Conservation (phyloP, 306 rosid genomes). For the Glycine latifolia region DNA sequence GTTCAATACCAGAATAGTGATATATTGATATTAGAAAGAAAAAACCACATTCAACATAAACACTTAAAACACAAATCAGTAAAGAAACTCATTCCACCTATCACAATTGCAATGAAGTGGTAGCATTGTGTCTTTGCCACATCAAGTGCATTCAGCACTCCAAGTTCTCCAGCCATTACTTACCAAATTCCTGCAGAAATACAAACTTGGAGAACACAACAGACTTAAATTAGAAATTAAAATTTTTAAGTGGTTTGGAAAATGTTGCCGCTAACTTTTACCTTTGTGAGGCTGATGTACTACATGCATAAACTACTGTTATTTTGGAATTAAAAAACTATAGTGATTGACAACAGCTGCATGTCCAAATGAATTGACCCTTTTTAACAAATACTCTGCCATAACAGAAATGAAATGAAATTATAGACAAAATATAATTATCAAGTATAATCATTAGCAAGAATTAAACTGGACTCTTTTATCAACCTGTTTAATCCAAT, state of each 20-base stretch:
- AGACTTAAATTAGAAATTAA: not conserved
- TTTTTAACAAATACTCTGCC: too few relatives aligned
- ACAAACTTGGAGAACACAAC: not conserved
- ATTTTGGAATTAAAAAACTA: not conserved
- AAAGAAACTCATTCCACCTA: slow-evolving; percentile 93
- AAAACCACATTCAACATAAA: too few relatives aligned
- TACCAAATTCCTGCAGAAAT: not conserved
- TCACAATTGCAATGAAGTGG: slow-evolving; percentile 76
- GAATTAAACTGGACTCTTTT: too few relatives aligned
- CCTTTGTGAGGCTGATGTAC: not conserved
- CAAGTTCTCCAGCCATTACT: slow-evolving; percentile 55
- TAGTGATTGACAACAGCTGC: too few relatives aligned
- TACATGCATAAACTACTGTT: not conserved
- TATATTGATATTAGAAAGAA: too few relatives aligned
- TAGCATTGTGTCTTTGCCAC: slow-evolving; percentile 53
- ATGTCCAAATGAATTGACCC: too few relatives aligned
- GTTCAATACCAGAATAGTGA: too few relatives aligned
- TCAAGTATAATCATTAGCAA: too few relatives aligned
- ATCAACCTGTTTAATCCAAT: too few relatives aligned
- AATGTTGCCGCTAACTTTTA: not conserved
- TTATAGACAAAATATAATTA: too few relatives aligned
- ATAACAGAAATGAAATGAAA: too few relatives aligned
- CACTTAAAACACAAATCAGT: slow-evolving; percentile 50
- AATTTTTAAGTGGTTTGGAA: not conserved
- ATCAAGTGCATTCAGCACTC: slow-evolving; percentile 81